Base-by-base conservation (phyloP, 768 basidiomycete species). In the Candolleomyces aberdarensis region DNA sequence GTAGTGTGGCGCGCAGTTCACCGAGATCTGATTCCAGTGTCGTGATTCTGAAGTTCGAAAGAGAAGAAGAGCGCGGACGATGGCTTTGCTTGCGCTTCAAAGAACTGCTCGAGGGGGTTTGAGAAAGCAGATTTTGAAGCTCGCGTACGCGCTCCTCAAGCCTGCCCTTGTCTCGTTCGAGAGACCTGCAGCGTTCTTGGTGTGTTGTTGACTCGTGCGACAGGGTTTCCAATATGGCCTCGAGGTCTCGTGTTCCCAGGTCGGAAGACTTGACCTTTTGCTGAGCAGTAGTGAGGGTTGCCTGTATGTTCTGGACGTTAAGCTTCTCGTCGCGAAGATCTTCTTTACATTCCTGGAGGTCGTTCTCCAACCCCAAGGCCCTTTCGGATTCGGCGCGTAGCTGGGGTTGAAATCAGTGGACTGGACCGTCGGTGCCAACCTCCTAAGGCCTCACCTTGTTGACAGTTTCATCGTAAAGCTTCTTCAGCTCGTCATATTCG, bases 101-200 rank as follows among this genome's bases (percentile, higher is more conserved):
- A 5, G 73, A 69, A 22, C 71, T 67, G 60, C 76, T 69, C 48
- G 72, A 66, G 61, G 76, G 61, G 49, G 76, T 65, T 44, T 67
- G 67, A 40, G 78, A 77, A 62, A 65, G 78, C 56, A 72, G 61
- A 64, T 75, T 77, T 66, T 89, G 81, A 46, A 89, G 75, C 65
- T 89, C 86, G 46, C 78, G 81, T 36, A 89, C 77, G 15, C 85
- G 82, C 29, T 74, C 72, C 61, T 88, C 85, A 13, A 88, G 78
- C 7, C 71, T 77, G 39, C 69, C 62, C 63, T 89, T 89, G 60
- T 89, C 88, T 56, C 77, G 77, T 67, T 85, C 80, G 31, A 87
- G 70, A 60, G 81, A 82, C n/a, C 67, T 67, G 11, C 74, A 70
- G 36, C 77, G 79, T 44, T 74, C 60, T 43, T 73, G 74, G 31